A percentile compares a stretch with the other conserved stretches of the same genome.
Conservation (phyloP, 805 yeast genomes). For the Citeromyces matritensis region DNA sequence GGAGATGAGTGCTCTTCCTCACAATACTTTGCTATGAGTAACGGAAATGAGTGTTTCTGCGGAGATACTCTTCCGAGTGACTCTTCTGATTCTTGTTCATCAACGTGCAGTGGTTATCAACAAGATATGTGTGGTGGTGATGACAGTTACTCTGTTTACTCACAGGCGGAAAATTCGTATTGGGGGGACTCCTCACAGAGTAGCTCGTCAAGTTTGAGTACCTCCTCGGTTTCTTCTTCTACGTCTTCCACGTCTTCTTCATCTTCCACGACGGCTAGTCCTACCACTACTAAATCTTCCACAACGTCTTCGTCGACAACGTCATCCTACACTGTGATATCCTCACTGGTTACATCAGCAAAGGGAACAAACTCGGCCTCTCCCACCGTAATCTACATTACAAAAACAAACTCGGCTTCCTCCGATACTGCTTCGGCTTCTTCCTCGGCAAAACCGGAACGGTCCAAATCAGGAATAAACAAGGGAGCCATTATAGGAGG, state of each 20-base stretch:
- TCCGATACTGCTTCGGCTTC: slow-evolving; percentile 8
- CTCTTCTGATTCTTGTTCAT: slow-evolving; percentile 20
- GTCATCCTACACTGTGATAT: slow-evolving; percentile 2
- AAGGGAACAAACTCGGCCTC: slow-evolving; percentile 4
- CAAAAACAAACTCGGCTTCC: slow-evolving; percentile 10
- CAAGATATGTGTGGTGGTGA: slow-evolving; percentile 43
- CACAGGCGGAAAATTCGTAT: slow-evolving; percentile 16
- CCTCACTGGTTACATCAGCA: slow-evolving; percentile 4
- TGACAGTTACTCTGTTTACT: slow-evolving; percentile 26
- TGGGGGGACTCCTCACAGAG: slow-evolving; percentile 7
- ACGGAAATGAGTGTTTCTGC: slow-evolving; percentile 52
- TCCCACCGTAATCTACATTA: slow-evolving; percentile 4
- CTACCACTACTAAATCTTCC: slow-evolving; percentile 5
- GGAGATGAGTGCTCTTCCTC: slow-evolving; percentile 26
- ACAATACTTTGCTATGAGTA: slow-evolving; percentile 32
- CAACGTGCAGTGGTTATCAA: slow-evolving; percentile 47
- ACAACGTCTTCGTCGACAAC: slow-evolving; percentile 4
- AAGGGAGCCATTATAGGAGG: slow-evolving; percentile 21
- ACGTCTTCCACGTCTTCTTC: slow-evolving; percentile 2
- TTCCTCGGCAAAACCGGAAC: no score
- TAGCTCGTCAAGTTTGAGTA: slow-evolving; percentile 7
- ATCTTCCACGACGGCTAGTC: slow-evolving; percentile 5
- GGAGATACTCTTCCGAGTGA: slow-evolving; percentile 24
- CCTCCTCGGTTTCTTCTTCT: slow-evolving; percentile 16
- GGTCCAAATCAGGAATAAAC: slow-evolving; percentile 6